Percentiles rank a stretch among this genome's conserved stretches.
phyloP scores from a whole-genome alignment of 768 basidiomycete genomes.

The Russula vinacea region DNA sequence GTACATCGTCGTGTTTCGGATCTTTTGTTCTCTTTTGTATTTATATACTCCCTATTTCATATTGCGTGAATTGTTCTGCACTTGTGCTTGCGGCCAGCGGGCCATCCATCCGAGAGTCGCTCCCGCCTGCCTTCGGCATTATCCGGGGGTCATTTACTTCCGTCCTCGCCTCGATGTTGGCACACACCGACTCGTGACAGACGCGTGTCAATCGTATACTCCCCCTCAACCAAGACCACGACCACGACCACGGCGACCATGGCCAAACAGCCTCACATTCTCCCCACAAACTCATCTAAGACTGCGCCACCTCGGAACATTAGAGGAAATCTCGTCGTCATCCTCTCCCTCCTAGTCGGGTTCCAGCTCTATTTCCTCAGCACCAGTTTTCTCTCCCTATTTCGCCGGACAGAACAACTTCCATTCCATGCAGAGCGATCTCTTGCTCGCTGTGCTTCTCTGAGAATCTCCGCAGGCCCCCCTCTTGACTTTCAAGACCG shows the following conservation, averaged over 20 bases:
- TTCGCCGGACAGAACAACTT: constrained; percentile 6
- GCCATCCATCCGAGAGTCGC: constrained; percentile 1
- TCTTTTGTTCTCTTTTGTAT: constrained; percentile 28
- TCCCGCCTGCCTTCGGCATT: not conserved
- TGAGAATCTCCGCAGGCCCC: constrained; percentile 44
- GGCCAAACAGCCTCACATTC: constrained; percentile 15
- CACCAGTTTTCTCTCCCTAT: constrained; percentile 2
- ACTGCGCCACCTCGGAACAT: constrained; percentile 12
- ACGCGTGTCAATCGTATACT: not conserved
- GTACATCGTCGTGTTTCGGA: constrained; percentile 7
- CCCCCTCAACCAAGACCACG: not conserved
- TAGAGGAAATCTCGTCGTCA: constrained; percentile 6
- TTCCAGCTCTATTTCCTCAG: constrained; percentile 22
- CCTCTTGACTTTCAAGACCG: constrained; percentile 48
- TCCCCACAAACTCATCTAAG: not conserved
- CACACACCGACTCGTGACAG: not conserved
- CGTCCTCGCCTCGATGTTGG: not conserved
- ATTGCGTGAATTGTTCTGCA: not conserved
- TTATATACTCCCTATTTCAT: not conserved
- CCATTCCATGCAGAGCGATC: constrained; percentile 19
- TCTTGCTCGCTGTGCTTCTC: constrained; percentile 41
- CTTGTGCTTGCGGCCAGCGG: not conserved
- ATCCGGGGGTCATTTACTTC: not conserved
- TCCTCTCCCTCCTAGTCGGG: constrained; percentile 5
- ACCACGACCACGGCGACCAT: constrained; percentile 10